phyloP scores from a whole-genome alignment of 148 eudicot species.

The Rhododendron molle region DNA sequence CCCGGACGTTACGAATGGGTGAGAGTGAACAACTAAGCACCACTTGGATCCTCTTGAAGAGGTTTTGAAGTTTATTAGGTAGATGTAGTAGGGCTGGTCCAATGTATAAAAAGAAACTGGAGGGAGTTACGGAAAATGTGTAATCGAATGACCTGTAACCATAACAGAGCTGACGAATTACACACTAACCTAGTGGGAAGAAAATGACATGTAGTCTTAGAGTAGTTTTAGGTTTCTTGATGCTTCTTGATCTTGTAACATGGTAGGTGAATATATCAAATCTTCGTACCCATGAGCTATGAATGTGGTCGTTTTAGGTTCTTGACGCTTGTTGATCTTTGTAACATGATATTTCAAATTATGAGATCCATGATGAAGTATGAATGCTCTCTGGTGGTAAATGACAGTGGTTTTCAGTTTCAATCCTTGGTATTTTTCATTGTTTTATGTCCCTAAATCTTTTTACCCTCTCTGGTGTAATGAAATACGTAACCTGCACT shows the following conservation, averaged over 20 bases:
- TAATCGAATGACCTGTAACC: conserved; percentile 23
- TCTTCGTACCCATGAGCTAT: not conserved
- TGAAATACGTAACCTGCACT: not conserved
- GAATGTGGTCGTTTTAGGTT: not conserved
- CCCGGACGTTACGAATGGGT: conserved; percentile 89
- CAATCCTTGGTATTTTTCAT: not conserved
- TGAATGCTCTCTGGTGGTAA: not conserved
- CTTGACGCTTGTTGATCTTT: not conserved
- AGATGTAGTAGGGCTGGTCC: conserved; percentile 7
- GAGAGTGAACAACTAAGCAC: conserved; percentile 36
- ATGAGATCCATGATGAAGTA: not conserved
- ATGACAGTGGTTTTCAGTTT: not conserved
- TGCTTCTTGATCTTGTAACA: conserved; percentile 22
- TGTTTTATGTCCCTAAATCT: not conserved
- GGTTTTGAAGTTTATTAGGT: conserved; percentile 7
- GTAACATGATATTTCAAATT: not conserved
- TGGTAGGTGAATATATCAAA: conserved; percentile 10
- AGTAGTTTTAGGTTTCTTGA: conserved; percentile 12
- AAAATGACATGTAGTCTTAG: conserved; percentile 3
- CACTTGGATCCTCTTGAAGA: not conserved
- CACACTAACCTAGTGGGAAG: conserved; percentile 23
- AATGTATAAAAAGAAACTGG: not conserved
- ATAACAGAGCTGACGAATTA: conserved; percentile 17
- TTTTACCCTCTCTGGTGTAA: not conserved
- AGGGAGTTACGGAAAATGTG: conserved; percentile 10